Percentiles rank a stretch among this genome's conserved stretches.
phyloP scores from a whole-genome alignment of 2,329 filamentous ascomycete genomes.

The Xylariaceae sp. region DNA sequence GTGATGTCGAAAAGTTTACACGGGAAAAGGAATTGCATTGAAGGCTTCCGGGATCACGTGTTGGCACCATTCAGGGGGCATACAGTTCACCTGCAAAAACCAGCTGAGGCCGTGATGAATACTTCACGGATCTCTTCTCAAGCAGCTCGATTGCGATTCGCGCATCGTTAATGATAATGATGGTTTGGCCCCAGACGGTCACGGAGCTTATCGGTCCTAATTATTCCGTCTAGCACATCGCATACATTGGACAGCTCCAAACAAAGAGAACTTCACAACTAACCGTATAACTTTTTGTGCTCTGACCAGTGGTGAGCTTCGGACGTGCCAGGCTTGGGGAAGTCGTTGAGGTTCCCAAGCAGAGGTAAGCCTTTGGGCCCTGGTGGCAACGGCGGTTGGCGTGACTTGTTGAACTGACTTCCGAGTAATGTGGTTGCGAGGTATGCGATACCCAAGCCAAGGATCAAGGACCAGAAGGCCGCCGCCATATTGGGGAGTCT shows the following conservation, averaged over 20 bases:
- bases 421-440: slow-evolving; percentile 4
- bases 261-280: neutral
- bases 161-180: slow-evolving; percentile 40
- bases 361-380: slow-evolving; percentile 46
- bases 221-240: neutral
- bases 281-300: slow-evolving; percentile 36
- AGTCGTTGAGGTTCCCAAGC: slow-evolving; percentile 48
- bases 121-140: slow-evolving; percentile 34
- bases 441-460: slow-evolving; percentile 4
- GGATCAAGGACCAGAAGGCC: neutral
- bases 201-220: slow-evolving; percentile 37
- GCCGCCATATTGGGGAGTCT: neutral
- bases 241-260: neutral
- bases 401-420: neutral
- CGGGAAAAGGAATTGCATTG: neutral
- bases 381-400: slow-evolving; percentile 38
- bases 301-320: slow-evolving; percentile 41
- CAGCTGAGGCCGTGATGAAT: slow-evolving; percentile 33
- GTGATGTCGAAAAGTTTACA: slow-evolving; percentile 21
- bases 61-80: neutral
- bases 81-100: slow-evolving; percentile 29
- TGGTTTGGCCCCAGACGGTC: slow-evolving; percentile 38
- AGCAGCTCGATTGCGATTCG: slow-evolving; percentile 37
- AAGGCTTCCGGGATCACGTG: neutral
- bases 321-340: slow-evolving; percentile 38